Evolutionary conservation across 768 basidiomycete genomes (phyloP).

Genomic region (Boletus rufocinnamomeus): DNA sequence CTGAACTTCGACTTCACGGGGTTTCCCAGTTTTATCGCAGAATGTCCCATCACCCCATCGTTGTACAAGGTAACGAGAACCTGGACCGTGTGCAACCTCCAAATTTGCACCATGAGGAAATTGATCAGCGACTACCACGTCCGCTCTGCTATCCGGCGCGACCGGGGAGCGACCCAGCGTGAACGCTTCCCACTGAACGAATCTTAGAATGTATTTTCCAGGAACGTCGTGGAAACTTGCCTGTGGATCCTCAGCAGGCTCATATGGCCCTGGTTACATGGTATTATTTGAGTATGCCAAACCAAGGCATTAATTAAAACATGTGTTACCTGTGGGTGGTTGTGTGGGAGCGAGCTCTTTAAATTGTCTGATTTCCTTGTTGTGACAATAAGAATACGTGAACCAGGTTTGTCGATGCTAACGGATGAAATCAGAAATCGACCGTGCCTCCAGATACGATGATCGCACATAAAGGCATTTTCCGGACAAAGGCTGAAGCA

Average conservation of each 20-base stretch:
- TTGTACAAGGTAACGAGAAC: slow-evolving; percentile 90
- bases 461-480: slow-evolving; percentile 81
- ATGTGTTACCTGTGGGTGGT: slow-evolving; percentile 60
- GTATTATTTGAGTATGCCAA: slow-evolving; percentile 23
- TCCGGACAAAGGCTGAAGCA: slow-evolving; percentile 76
- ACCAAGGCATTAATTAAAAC: slow-evolving; percentile 21
- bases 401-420: slow-evolving; percentile 93
- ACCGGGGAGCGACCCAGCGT: slow-evolving; percentile 72
- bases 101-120: slow-evolving; percentile 66
- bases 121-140: slow-evolving; percentile 66
- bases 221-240: slow-evolving; percentile 46
- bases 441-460: slow-evolving; percentile 29
- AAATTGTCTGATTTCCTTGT: slow-evolving; percentile 94
- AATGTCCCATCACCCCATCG: slow-evolving; percentile 88
- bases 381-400: slow-evolving; percentile 96
- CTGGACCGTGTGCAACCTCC: slow-evolving; percentile 73
- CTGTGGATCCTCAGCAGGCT: slow-evolving; percentile 83
- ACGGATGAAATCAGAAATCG: slow-evolving; percentile 35
- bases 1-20: slow-evolving; percentile 94
- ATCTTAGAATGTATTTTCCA: slow-evolving; percentile 25
- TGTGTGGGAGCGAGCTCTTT: slow-evolving; percentile 73
- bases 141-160: slow-evolving; percentile 58
- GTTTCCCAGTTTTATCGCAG: slow-evolving; percentile 89
- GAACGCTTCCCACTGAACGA: slow-evolving; percentile 71
- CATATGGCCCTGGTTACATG: slow-evolving; percentile 57